Evolutionary conservation across 148 eudicot species (phyloP).

Genomic region (Spergularia bocconei): DNA sequence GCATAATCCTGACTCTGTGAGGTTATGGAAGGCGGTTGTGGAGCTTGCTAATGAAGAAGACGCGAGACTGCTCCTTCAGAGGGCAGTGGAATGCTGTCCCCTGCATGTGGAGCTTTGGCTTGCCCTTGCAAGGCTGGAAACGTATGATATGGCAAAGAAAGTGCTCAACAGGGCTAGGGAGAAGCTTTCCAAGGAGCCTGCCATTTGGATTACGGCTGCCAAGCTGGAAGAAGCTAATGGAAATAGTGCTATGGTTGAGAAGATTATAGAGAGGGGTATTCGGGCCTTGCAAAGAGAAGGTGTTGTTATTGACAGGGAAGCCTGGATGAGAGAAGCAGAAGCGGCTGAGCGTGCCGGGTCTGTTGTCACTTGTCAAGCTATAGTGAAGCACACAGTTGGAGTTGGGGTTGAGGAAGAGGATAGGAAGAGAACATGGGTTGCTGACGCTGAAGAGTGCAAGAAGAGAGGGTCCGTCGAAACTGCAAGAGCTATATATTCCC

Average conservation of each 20-base stretch:
- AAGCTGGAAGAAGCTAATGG: slow-evolving; percentile 94
- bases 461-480: slow-evolving; percentile 94
- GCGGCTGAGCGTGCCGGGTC: slow-evolving; percentile 87
- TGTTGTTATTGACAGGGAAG: slow-evolving; percentile 77
- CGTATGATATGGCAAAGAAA: slow-evolving; percentile 83
- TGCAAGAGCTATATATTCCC: slow-evolving; percentile 84
- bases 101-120: slow-evolving; percentile 92
- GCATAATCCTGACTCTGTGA: slow-evolving; percentile 85
- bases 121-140: slow-evolving; percentile 89
- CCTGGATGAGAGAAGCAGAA: slow-evolving; percentile 98
- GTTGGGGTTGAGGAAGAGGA: slow-evolving; percentile 94
- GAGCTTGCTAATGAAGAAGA: slow-evolving; percentile 94
- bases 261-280: slow-evolving; percentile 86
- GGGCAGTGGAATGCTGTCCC: slow-evolving; percentile 95
- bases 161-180: slow-evolving; percentile 82
- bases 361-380: slow-evolving; percentile 80
- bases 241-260: slow-evolving; percentile 73
- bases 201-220: slow-evolving; percentile 93
- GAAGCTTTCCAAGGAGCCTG: slow-evolving; percentile 90
- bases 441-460: slow-evolving; percentile 97
- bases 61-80: slow-evolving; percentile 69
- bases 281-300: slow-evolving; percentile 80
- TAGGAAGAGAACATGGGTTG: slow-evolving; percentile 97
- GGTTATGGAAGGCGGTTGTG: slow-evolving; percentile 94
- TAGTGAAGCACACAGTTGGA: slow-evolving; percentile 69